These are phyloP conservation scores for Xylariaceae sp. DNA, from an alignment of 2,329 filamentous ascomycete species.

Conservation along the genomic window DNA sequence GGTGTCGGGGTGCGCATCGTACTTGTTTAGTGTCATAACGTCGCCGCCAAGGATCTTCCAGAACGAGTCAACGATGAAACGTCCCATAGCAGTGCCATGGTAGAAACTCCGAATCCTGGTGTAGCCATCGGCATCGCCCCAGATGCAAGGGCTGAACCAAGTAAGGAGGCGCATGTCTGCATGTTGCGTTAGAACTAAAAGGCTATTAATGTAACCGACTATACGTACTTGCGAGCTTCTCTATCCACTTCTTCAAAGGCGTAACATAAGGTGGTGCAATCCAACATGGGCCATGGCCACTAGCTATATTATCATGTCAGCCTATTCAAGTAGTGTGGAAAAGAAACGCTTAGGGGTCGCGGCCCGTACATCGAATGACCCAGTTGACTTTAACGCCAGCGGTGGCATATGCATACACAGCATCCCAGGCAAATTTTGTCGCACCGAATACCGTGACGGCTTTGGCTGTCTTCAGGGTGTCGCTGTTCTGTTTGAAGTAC, in stretches of 20 bases:
- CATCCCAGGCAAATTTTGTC: slow-evolving; percentile 68
- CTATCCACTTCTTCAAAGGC: slow-evolving; percentile 55
- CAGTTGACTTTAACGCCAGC: slow-evolving; percentile 60
- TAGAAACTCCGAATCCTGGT: slow-evolving; percentile 58
- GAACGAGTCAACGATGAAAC: slow-evolving; percentile 61
- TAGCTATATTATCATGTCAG: slow-evolving; percentile 35
- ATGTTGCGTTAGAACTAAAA: slow-evolving; percentile 1
- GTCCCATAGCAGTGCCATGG: slow-evolving; percentile 63
- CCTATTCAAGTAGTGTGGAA: background rate
- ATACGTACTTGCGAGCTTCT: slow-evolving; percentile 52
- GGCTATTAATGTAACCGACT: background rate
- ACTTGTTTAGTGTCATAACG: slow-evolving; percentile 58
- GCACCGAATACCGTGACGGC: slow-evolving; percentile 62
- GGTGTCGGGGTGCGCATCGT: slow-evolving; percentile 58
- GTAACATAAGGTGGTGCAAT: slow-evolving; percentile 58
- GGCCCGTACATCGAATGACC: slow-evolving; percentile 54
- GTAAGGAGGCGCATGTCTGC: slow-evolving; percentile 67
- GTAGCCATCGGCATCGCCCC: slow-evolving; percentile 69
- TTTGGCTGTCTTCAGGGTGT: slow-evolving; percentile 45
- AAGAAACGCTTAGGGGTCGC: background rate
- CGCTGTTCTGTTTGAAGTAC: slow-evolving; percentile 49
- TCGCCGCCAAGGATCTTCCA: slow-evolving; percentile 64
- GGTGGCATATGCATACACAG: slow-evolving; percentile 62
- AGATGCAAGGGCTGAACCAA: slow-evolving; percentile 78
- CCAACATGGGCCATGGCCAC: slow-evolving; percentile 61